Conservation (phyloP, 2,329 filamentous ascomycete species). For the Fusarium irregulare region DNA sequence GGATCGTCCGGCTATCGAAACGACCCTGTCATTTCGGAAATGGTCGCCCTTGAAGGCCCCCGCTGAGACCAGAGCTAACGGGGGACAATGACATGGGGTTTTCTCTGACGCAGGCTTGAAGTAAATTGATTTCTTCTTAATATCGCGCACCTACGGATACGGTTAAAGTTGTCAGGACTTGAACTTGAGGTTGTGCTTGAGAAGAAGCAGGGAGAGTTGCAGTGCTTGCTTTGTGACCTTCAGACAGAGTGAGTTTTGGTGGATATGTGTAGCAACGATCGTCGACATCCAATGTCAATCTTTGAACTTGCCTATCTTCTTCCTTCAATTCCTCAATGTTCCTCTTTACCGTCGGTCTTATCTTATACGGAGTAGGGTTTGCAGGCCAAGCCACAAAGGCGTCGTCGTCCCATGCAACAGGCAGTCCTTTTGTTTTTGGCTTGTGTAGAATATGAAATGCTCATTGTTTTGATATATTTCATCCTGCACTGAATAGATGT, state of each 20-base stretch:
- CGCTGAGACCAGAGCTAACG: constrained; percentile 10
- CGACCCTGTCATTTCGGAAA: constrained; percentile 44
- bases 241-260: background rate
- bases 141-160: background rate
- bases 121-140: background rate
- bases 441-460: background rate
- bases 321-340: background rate
- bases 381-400: constrained; percentile 12
- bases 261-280: background rate
- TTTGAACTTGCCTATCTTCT: background rate
- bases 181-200: background rate
- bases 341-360: constrained; percentile 3
- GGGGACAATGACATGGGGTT: constrained; percentile 4
- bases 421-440: background rate
- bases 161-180: background rate
- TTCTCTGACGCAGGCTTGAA: constrained; percentile 1
- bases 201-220: background rate
- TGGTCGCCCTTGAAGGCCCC: constrained; percentile 23
- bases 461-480: background rate
- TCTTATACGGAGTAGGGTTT: constrained; percentile 6
- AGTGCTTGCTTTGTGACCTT: background rate
- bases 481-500: background rate
- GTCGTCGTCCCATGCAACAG: constrained; percentile 17
- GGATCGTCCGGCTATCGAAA: constrained; percentile 40
- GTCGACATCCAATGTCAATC: background rate